phyloP scores from a whole-genome alignment of 371 early-diverging fungal genomes.

The Lichtheimia ornata region DNA sequence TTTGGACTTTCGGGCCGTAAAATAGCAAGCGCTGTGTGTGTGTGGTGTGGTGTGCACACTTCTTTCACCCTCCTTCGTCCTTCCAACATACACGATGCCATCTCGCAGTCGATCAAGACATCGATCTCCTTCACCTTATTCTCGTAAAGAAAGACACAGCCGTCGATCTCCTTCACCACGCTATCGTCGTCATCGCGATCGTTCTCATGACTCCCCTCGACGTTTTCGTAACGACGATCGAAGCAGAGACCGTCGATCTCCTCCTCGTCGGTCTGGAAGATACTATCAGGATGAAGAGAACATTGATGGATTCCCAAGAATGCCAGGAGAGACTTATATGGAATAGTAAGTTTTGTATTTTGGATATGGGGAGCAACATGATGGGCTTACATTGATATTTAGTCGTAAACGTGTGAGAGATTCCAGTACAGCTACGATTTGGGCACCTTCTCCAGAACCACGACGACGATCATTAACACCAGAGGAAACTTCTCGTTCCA shows the following conservation, averaged over 20 bases:
- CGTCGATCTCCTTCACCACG: conserved; percentile 14
- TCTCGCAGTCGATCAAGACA: conserved; percentile 3
- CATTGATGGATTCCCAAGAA: conserved; percentile 18
- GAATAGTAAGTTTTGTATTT: conserved; percentile 23
- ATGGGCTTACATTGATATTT: conserved; percentile 3
- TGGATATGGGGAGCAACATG: background rate
- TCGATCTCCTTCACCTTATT: conserved; percentile 5
- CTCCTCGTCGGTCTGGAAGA: conserved; percentile 10
- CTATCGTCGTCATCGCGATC: conserved; percentile 11
- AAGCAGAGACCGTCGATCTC: conserved; percentile 2
- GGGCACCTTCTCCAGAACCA: conserved; percentile 68
- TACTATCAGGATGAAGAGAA: conserved; percentile 11
- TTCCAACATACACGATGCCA: background rate
- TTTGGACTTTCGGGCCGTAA: no score
- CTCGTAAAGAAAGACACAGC: background rate
- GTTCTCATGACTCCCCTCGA: conserved; percentile 7
- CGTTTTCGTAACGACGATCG: conserved; percentile 2
- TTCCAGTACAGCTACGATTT: conserved; percentile 57
- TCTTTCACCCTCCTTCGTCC: background rate
- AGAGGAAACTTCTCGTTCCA: conserved; percentile 16
- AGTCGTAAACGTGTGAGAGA: conserved; percentile 56
- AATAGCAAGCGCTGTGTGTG: no score
- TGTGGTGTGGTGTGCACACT: background rate
- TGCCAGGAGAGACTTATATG: conserved; percentile 22
- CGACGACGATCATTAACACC: conserved; percentile 39